Base-by-base conservation (phyloP, 2,329 filamentous ascomycete species). In the Epichloe coenophiala region DNA sequence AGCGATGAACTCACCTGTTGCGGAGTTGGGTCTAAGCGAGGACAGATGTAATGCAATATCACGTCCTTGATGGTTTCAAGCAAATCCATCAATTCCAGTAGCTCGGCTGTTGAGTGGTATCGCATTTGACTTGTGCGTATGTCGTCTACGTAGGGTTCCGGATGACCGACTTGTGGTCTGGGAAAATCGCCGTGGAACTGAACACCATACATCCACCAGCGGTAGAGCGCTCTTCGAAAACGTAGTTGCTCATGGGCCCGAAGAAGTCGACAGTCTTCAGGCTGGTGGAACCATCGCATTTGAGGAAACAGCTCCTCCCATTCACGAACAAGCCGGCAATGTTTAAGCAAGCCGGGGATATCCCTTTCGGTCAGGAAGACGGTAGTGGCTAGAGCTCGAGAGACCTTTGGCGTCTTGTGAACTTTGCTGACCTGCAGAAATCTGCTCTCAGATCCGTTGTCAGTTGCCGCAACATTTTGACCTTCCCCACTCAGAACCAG, bases 181-280 rank as follows among this genome's bases (percentile, higher is more conserved):
- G 63, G 67, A 37, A 64, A 61, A 35, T 69, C 68, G 11, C 70
- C 69, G 45, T 79, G 75, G 52, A 78, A 78, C 53, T 75, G 72
- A 36, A 69, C 68, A 6, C 73, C 67, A 54, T 74, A 79, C 4
- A 76, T 65, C 74, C 75, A 77, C 75, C 75, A 80, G 35, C 67
- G 63, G 47, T 75, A 76, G 33, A 79, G 60, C 1, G 73, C 75
- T 53, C 68, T 67, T 5, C 76, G 70, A 47, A 78, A 66, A 45
- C 74, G 69, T n/a, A 60, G 55, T 31, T 65, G 65, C 57, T 80
- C 76, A 27, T 66, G 61, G 0, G 59, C 48, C 7, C 61, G 61
- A 5, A 79, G 65, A 38, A 65, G 66, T 15, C 76, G 70, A 40
- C 72, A 70, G 45, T 72, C 62, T 50, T 71, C 69, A 0, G 69